A percentile compares a stretch with the other conserved stretches of the same genome.
Conservation (phyloP, 768 basidiomycete genomes). For the Psilocybe subaeruginosa region DNA sequence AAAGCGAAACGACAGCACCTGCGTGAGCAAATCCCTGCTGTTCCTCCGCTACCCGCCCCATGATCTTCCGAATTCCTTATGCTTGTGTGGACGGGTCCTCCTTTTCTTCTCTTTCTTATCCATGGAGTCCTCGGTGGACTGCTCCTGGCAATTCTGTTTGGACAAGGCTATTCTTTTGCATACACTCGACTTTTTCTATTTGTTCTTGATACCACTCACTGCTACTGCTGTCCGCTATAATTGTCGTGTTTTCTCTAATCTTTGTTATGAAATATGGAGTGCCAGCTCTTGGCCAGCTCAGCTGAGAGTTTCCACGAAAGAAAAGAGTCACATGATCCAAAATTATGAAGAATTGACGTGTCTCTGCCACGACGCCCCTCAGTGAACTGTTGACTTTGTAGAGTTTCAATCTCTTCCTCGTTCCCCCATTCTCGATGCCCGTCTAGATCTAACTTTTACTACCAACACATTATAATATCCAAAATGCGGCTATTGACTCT, state of each 20-base stretch:
- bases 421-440: slow-evolving; percentile 23
- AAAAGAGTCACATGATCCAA: slow-evolving; percentile 5
- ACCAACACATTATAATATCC: slow-evolving; percentile 21
- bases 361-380: slow-evolving; percentile 15
- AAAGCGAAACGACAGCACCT: slow-evolving; percentile 55
- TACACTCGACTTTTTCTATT: background rate
- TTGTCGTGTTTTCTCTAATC: slow-evolving; percentile 1
- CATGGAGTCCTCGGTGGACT: background rate
- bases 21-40: slow-evolving; percentile 35
- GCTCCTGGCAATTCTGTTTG: background rate
- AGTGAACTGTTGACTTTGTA: background rate
- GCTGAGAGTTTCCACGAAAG: background rate
- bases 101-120: background rate
- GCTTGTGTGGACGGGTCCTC: background rate
- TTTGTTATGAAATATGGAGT: background rate
- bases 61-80: background rate
- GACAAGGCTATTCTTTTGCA: background rate
- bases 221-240: slow-evolving; percentile 5
- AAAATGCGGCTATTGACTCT: slow-evolving; percentile 42
- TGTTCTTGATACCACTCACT: slow-evolving; percentile 12
- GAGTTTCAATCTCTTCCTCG: background rate
- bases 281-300: background rate
- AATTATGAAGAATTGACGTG: slow-evolving; percentile 15
- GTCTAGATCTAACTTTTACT: slow-evolving; percentile 20
- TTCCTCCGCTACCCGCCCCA: slow-evolving; percentile 39